Evolutionary conservation across 139 green algal species (phyloP).

Genomic region (Auxenochlorella pyrenoidosa): DNA sequence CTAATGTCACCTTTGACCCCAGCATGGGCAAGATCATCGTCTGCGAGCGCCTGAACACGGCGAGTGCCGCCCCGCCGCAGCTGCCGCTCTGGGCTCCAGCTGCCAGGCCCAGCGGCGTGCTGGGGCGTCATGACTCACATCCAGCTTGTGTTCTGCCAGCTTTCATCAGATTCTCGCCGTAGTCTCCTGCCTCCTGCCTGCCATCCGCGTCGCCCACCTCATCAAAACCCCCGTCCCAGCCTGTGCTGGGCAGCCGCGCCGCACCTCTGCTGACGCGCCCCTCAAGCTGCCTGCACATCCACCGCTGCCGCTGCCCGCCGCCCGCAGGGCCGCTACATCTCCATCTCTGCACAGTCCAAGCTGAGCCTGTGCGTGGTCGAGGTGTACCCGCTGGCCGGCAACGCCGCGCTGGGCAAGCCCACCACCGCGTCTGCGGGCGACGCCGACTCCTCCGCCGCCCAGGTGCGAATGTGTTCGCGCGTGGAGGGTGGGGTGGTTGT

Average conservation of each 20-base stretch:
- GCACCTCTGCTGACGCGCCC: neutral
- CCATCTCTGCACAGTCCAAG: constrained; percentile 1
- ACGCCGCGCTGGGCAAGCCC: constrained; percentile 38
- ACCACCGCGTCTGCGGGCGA: constrained; percentile 14
- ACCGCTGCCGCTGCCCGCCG: neutral
- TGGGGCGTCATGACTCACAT: no score
- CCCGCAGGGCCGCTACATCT: constrained; percentile 35
- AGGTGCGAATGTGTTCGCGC: neutral
- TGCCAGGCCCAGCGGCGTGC: no score
- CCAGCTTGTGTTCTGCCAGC: no score
- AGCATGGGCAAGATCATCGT: constrained; percentile 10
- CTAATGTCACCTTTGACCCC: neutral
- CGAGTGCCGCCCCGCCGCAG: neutral
- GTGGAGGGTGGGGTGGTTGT: no score
- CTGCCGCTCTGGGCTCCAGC: neutral
- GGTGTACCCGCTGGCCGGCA: constrained; percentile 23
- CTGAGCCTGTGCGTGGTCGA: constrained; percentile 39
- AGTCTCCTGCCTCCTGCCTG: no score
- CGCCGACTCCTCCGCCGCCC: neutral
- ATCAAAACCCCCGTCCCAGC: neutral
- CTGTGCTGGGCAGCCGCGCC: neutral
- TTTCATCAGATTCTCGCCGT: no score
- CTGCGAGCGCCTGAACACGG: constrained; percentile 3
- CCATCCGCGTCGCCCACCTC: neutral
- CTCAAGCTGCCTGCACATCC: neutral